phyloP scores from a whole-genome alignment of 441 rosid genomes.

The Euphorbia schlechtendalii region DNA sequence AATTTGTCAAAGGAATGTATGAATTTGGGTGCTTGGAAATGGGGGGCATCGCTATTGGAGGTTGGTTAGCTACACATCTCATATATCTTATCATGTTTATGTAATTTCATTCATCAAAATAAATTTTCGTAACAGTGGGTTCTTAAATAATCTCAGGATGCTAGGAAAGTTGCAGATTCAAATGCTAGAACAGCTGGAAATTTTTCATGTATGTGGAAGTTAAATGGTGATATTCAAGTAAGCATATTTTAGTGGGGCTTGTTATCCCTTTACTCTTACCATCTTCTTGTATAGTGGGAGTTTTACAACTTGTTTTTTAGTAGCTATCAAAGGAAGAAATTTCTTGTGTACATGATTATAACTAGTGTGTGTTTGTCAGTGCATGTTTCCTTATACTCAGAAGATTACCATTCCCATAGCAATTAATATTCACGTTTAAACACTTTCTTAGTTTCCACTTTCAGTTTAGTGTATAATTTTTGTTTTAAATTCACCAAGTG shows the following conservation, averaged over 20 bases:
- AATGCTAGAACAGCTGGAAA: conserved; percentile 52
- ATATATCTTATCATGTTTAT: not conserved
- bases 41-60: conserved; percentile 87
- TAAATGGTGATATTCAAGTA: conserved; percentile 88
- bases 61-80: conserved; percentile 32
- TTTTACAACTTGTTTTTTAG: not conserved
- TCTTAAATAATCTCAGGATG: conserved; percentile 49
- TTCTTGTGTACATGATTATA: conserved; percentile 1
- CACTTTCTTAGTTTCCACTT: not conserved
- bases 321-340: not conserved
- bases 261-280: conserved; percentile 1
- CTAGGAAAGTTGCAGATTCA: conserved; percentile 45
- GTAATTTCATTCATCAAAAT: not conserved
- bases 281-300: not conserved
- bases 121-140: conserved; percentile 12
- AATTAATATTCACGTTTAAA: not conserved
- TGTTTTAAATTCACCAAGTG: not conserved
- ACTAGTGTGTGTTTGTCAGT: not conserved
- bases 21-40: conserved; percentile 70
- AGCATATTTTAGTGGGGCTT: conserved; percentile 4
- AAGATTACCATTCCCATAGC: not conserved
- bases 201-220: conserved; percentile 76
- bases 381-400: not conserved
- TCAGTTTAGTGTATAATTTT: not conserved
- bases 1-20: conserved; percentile 81